Evolutionary conservation across 2,329 filamentous ascomycete genomes (phyloP).

Genomic region (Colletotrichum horii): DNA sequence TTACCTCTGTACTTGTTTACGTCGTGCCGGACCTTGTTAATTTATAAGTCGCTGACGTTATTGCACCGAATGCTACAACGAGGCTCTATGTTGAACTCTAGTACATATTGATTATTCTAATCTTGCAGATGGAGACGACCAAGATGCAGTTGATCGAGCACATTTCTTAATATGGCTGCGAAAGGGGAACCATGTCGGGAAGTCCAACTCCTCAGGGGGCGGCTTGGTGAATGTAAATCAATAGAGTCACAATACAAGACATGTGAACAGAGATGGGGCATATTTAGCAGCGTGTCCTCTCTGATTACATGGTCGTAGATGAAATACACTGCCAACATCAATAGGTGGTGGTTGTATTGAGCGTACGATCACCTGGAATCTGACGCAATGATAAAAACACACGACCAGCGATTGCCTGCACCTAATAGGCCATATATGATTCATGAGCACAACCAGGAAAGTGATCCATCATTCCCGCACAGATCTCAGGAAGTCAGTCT

Average conservation of each 20-base stretch:
- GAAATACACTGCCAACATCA: background rate
- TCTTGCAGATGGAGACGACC: rapidly evolving
- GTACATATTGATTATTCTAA: rapidly evolving
- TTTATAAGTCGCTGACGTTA: background rate
- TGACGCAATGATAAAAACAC: background rate
- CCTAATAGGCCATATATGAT: too few relatives aligned
- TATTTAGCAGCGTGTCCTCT: rapidly evolving
- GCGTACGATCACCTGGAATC: background rate
- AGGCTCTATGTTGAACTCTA: rapidly evolving
- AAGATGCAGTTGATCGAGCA: too few relatives aligned
- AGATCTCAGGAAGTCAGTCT: background rate
- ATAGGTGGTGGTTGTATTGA: background rate
- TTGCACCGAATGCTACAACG: background rate
- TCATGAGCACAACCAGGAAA: too few relatives aligned
- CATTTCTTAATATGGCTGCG: too few relatives aligned
- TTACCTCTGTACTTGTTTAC: too few relatives aligned
- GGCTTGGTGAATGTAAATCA: background rate
- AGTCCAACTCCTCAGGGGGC: rapidly evolving
- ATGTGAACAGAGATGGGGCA: background rate
- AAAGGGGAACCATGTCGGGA: too few relatives aligned
- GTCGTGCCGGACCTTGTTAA: background rate
- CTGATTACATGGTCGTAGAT: rapidly evolving
- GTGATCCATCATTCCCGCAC: too few relatives aligned
- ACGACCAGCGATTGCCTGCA: background rate
- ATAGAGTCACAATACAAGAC: background rate